phyloP scores from a whole-genome alignment of 2,329 filamentous ascomycete genomes.

The Sarocladiaceae sp. region DNA sequence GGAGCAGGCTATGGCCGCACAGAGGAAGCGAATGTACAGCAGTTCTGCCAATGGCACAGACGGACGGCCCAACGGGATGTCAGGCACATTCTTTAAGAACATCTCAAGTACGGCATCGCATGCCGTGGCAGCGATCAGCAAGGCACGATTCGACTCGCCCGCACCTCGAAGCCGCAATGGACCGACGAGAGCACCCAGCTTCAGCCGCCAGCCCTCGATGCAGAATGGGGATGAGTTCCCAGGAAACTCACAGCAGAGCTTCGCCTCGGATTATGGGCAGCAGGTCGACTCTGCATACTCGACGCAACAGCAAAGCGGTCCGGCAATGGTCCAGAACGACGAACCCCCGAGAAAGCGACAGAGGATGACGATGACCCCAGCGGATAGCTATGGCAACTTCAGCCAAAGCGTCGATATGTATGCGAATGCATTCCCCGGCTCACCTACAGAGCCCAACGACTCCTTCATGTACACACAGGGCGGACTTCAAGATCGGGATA shows the following conservation, averaged over 20 bases:
- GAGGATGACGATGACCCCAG: slow-evolving; percentile 50
- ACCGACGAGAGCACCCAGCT: slow-evolving; percentile 62
- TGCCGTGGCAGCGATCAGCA: slow-evolving; percentile 93
- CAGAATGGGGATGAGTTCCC: slow-evolving; percentile 66
- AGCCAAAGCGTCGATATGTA: slow-evolving; percentile 41
- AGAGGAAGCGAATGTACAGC: slow-evolving; percentile 89
- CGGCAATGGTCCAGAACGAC: slow-evolving; percentile 49
- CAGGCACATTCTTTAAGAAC: slow-evolving; percentile 94
- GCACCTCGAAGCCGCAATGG: slow-evolving; percentile 63
- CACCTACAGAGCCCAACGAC: slow-evolving; percentile 76
- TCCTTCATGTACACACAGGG: slow-evolving; percentile 66
- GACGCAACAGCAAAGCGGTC: slow-evolving; percentile 41
- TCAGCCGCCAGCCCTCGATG: slow-evolving; percentile 67
- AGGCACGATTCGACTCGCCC: slow-evolving; percentile 88
- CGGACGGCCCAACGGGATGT: slow-evolving; percentile 59
- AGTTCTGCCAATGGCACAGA: slow-evolving; percentile 55
- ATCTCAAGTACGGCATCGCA: slow-evolving; percentile 92
- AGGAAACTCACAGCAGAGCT: slow-evolving; percentile 79
- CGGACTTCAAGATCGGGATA: slow-evolving; percentile 35
- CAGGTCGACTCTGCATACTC: slow-evolving; percentile 67
- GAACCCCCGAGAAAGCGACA: slow-evolving; percentile 80
- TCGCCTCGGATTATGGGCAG: slow-evolving; percentile 71
- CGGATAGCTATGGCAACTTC: slow-evolving; percentile 47
- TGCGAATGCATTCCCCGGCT: slow-evolving; percentile 54
- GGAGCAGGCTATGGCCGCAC: slow-evolving; percentile 96